Evolutionary conservation across 2,329 filamentous ascomycete species (phyloP), one percentile per base, ranked within the genome.

Genomic region (Cladosporium sp.): DNA sequence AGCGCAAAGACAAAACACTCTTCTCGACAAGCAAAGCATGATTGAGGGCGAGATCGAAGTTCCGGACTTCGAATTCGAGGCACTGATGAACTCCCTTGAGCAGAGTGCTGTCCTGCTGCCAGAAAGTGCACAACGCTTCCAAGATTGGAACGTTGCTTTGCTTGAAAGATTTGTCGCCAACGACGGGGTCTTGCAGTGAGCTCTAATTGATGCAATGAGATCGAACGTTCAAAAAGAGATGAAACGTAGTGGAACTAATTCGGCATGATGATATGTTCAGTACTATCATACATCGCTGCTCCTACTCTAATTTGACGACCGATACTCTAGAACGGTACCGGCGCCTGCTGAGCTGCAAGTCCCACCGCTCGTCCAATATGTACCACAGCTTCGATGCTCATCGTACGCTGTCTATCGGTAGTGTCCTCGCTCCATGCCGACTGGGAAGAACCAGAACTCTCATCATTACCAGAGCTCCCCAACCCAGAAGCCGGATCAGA

Each of bases 81-180:
- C 75, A 11, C 76, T 92, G 28, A 73, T 78, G 13, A 72, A 72
- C 8, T 88, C 84, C 68, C 85, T 82, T 39, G 49, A 67, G 3
- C 21, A 48, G 4, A 69, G 67, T 60, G 51, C 43, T 18, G 23
- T 7, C 13, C 72, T 87, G 18, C 73, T 92, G 10, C 89, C 89
- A 1, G 73, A 69, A 0, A 79, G 79, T 10, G 86, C 89, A 66
- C 81, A 86, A 64, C 78, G 71, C 30, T 90, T 91, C 69, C 82
- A 85, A 72, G 85, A 83, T n/a, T 92, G 89, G 89, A 82, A 83
- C 28, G 87, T 92, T 5, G 88, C 88, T 1, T 74, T 92, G 21
- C 72, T 92, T 66, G 82, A 84, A 68, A 79, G 84, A 66, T 88
- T 84, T 76, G 76, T 79, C 65, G 68, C 69, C 13, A 68, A 67